phyloP scores from a whole-genome alignment of 257 asterid genomes.

The Ilex aquifolium region DNA sequence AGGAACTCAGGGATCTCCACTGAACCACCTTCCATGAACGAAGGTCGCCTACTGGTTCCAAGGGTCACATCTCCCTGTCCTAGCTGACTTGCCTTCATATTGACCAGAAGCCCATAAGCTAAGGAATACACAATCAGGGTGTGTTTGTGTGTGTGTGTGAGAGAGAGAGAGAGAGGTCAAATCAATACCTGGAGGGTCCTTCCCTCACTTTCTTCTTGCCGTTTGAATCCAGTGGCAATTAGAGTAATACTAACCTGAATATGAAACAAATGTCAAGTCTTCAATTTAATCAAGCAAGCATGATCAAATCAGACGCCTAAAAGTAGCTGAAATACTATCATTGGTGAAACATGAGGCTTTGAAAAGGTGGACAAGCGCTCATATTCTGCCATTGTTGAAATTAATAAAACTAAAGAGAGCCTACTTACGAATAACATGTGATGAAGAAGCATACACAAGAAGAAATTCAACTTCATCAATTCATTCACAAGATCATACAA shows the following conservation, averaged over 20 bases:
- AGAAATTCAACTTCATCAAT: no score
- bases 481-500: no score
- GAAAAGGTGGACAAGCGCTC: no score
- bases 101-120: neutral
- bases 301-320: no score
- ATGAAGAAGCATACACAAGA: no score
- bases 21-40: slow-evolving; percentile 60
- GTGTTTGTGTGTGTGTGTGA: neutral
- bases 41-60: slow-evolving; percentile 31
- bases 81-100: slow-evolving; percentile 55
- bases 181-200: slow-evolving; percentile 56
- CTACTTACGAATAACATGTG: no score
- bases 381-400: no score
- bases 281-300: neutral
- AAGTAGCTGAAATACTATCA: no score
- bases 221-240: slow-evolving; percentile 93
- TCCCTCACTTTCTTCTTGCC: slow-evolving; percentile 84
- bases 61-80: slow-evolving; percentile 52
- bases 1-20: slow-evolving; percentile 87
- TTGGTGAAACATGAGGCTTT: no score
- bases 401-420: no score
- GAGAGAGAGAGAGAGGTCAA: slow-evolving; percentile 6
- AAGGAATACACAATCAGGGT: neutral
- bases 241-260: slow-evolving; percentile 80
- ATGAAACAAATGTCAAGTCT: slow-evolving; percentile 10